These are phyloP conservation scores for Pichia sp. DNA, from an alignment of 1,139 yeast species.

Conservation along the genomic window DNA sequence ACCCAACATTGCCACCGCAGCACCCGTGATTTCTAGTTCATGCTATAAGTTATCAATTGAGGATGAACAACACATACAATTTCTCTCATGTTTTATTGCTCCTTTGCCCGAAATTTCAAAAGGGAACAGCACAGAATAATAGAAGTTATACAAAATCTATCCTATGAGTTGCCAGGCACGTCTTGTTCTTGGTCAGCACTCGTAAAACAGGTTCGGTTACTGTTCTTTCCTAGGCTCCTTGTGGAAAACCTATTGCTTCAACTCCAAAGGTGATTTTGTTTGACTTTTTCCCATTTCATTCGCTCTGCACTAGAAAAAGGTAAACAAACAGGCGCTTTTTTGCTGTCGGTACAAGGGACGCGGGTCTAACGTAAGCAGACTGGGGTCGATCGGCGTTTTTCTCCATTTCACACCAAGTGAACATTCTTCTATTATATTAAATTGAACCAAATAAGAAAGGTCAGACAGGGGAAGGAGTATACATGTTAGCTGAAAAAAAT, in stretches of 20 bases:
- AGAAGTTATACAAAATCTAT: not conserved
- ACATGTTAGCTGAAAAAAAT: not conserved
- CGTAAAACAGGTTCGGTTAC: not conserved
- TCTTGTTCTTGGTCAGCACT: not conserved
- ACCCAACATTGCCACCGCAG: too few species aligned
- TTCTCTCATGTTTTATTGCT: constrained; percentile 18
- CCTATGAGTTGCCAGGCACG: not conserved
- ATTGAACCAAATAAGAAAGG: not conserved
- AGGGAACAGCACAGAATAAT: not conserved
- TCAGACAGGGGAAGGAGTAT: not conserved
- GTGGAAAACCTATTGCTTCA: not conserved
- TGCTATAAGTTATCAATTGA: not conserved
- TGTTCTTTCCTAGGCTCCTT: not conserved
- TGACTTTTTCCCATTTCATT: constrained; percentile 15
- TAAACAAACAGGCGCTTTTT: constrained; percentile 7
- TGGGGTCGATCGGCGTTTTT: constrained; percentile 1
- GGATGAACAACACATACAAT: constrained; percentile 17
- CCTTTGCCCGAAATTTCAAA: not conserved
- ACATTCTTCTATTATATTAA: too few species aligned
- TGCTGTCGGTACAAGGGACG: not conserved
- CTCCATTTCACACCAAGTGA: too few species aligned
- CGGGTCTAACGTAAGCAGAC: not conserved
- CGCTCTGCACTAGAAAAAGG: constrained; percentile 6
- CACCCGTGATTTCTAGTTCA: too few species aligned
- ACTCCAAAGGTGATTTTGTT: constrained; percentile 3